Base-by-base conservation (phyloP, 371 early-diverging fungal species). In the Haplosporangium sp. region DNA sequence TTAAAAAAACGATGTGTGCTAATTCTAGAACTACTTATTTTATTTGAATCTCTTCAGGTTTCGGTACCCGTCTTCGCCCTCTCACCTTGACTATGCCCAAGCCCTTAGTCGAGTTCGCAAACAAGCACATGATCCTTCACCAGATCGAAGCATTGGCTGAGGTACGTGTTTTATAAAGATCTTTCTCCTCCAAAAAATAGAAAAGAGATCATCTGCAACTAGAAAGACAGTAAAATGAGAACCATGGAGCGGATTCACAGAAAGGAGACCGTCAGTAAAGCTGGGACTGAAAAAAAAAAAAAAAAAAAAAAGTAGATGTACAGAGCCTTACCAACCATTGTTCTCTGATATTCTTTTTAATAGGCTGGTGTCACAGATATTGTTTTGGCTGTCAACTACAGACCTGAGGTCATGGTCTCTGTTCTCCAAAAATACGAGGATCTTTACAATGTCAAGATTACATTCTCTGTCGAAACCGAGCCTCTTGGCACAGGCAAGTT, bases 51-150 rank as follows among this genome's bases (percentile, higher is more conserved):
- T 27, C 27, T 27, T 47, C n/a, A 96, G 97, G 98, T 65, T 98
- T 97, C 83, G 99, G 99, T 63, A 99, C 99, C 63, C 94, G 99
- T 83, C 94, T 99, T 71, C 90, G 99, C 44, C 99, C 99, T 19
- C 91, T 99, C 53, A 99, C 99, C 9, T 91, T 99, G 65, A 96
- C 99, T 60, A 85, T 95, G 67, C 99, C 99, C 74, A 99, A 99
- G 86, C 99, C 99, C 44, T 89, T 99, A 65, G 98, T 99, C 15
- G 97, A 97, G 83, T 99, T 99, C 88, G 96, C 95, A 63, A 99
- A 99, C 92, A 94, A 93, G 85, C 99, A 99, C 50, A 99, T 99
- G 95, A 96, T 99, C 74, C 89, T 97, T 66, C 99, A 99, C 86
- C 99, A 99, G 87, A 99, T 99, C 76, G 97, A 98, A 84, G 97